Base-by-base conservation (phyloP, 257 asterid species). In the Penstemon newberryi region DNA sequence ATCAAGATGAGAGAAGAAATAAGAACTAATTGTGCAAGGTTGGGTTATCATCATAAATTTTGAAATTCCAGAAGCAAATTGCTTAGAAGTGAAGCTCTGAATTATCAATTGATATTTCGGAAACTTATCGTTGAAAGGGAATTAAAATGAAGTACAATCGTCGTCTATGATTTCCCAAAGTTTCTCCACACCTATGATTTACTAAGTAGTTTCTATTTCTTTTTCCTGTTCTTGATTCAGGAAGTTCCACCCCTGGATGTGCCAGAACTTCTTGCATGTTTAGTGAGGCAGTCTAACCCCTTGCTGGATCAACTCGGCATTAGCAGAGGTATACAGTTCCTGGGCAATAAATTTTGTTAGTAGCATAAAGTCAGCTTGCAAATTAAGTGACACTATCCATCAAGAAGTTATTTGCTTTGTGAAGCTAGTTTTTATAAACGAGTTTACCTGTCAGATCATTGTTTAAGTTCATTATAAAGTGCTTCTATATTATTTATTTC, bases 231-330 rank as follows among this genome's bases (percentile, higher is more conserved):
- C 60, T 53, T 73, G 8, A 68, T 72, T 44, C 82, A 94, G 99
- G 99, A 90, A 69, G 93, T 91, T 62, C 98, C 90, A 15, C 98
- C 99, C 62, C 81, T 91, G 62, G 99, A 89, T 84, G 90, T 87
- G 53, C 88, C 98, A 19, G 98, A 94, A 77, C 80, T 94, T 67
- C 74, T 94, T 77, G 99, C 99, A 10, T 82, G 85, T 78, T 82
- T 94, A 41, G 95, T 94, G 76, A 89, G 96, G 85, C 98, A 89
- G 77, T 91, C 99, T 76, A 87, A 93, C 76, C 96, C 96, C 50
- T 78, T 91, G 66, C 85, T 94, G 76, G 99, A 91, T 80, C 98
- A 94, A 65, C 80, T 94, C 55, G 99, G 99, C 73, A 86, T 94
- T 70, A 80, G 77, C 74, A 84, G 70, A 88, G 96, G 99, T 91